Evolutionary conservation across 176 grass and related monocot species (phyloP), one percentile per base, ranked within the genome.

Genomic region (Carex cristatella): DNA sequence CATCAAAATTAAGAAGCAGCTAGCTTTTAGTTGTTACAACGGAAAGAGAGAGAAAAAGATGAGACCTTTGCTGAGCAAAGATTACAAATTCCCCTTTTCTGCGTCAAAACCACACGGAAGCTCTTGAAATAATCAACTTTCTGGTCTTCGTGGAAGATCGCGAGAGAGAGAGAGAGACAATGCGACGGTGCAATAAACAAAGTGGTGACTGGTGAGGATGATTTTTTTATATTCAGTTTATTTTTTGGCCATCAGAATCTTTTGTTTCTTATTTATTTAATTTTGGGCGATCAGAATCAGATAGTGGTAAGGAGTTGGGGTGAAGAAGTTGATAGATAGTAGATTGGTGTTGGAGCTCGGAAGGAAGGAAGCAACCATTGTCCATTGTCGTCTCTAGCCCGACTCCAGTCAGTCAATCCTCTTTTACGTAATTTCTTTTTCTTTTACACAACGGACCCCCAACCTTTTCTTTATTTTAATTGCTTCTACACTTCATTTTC

Each of bases 111-210:
- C n/a, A 82, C 80, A 82, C 80, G 64, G 59, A 81, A 83, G 51
- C 46, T 67, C 64, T 55, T 60, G 35, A 54, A 30, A 65, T 65
- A 59, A 81, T 65, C 46, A 4, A 81, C 28, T 81, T 19, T 61
- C 59, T 40, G 59, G 19, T 81, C n/a, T 46, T 68, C 40, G 12
- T 11, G 49, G 38, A 8, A 38, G 33, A 81, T 13, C 61, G 13
- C 61, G 55, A 80, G 70, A 65, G 7, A 10, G 12, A 16, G 65
- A 19, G 5, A 49, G 14, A 18, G 33, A 32, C 31, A 61, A 64
- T 48, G 18, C 32, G 44, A 69, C 82, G 65, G 85, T 79, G 70
- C 81, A 69, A 69, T 83, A 67, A 83, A 83, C 27, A 78, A 78
- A 78, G 23, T 78, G 73, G 49, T 46, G 7, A 78, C 11, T 78